These are phyloP conservation scores for Cymbopogon flexuosus DNA, from an alignment of 202 grass and related monocot species.

Conservation along the genomic window DNA sequence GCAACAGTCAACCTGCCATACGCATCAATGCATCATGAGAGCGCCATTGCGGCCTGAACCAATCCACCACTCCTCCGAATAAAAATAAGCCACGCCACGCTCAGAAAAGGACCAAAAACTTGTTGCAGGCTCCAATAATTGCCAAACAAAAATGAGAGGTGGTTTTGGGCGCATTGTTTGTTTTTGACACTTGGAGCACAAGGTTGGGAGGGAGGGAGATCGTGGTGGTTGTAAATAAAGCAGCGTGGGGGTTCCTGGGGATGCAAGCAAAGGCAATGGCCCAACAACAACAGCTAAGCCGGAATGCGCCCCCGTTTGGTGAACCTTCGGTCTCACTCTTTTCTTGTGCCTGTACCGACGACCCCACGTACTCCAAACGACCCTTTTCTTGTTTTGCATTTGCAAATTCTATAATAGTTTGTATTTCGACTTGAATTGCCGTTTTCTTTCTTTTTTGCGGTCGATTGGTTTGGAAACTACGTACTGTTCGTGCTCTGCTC, in stretches of 20 bases:
- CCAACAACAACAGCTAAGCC: slow-evolving; percentile 50
- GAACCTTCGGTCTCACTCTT: slow-evolving; percentile 42
- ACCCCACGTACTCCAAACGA: background rate
- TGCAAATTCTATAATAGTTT: background rate
- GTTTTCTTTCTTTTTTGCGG: no score
- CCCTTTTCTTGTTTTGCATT: background rate
- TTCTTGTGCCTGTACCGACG: slow-evolving; percentile 2
- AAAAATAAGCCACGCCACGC: background rate
- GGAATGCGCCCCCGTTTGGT: slow-evolving; percentile 34
- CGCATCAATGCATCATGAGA: background rate
- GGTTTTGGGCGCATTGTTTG: background rate
- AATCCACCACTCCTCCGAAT: slow-evolving; percentile 2
- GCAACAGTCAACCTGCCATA: background rate
- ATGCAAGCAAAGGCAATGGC: slow-evolving; percentile 71
- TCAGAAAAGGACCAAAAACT: background rate
- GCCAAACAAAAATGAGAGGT: background rate
- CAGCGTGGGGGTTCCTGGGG: slow-evolving; percentile 44
- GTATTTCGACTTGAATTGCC: no score
- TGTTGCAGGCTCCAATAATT: slow-evolving; percentile 27
- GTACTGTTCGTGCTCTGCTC: no score
- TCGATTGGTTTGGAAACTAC: no score
- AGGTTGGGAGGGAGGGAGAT: slow-evolving; percentile 1
- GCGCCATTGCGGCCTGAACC: slow-evolving; percentile 1
- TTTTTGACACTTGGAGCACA: slow-evolving; percentile 46
- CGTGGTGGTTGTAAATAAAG: slow-evolving; percentile 48